Base-by-base conservation (phyloP, 768 basidiomycete genomes). In the Leccinellum luteum region DNA sequence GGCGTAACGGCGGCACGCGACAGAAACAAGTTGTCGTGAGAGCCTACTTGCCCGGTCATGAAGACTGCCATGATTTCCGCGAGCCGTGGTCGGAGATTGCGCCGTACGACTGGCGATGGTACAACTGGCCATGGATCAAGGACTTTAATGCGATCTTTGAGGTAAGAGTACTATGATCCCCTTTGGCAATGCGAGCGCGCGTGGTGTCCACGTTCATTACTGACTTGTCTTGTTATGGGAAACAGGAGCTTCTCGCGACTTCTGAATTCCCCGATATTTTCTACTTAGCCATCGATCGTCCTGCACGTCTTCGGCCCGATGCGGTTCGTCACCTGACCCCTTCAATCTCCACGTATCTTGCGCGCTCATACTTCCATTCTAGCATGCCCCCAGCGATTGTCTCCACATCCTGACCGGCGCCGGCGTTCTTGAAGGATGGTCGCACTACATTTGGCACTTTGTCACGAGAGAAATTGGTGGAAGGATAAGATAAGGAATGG, bases 11-110 rank as follows among this genome's bases (percentile, higher is more conserved):
- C 0, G 72, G 71, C 0, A 63, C n/a, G 2, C 59, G 62, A 27
- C 66, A 60, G 27, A 72, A 75, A 56, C 79, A 81, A 63, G 83
- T 83, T 8, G 68, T 89, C 8, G 79, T 85, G 9, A 69, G 87
- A 28, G 79, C 85, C 8, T 88, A 87, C 61, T 65, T 85, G 4
- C 82, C 84, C 2, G 87, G 87, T 4, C 85, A 88, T 61, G 85
- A 87, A 57, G 76, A 84, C 54, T 87, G 87, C 59, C 85, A 84
- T 60, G 60, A 76, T n/a, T 61, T 67, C 52, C 69, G 70, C 21
- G 56, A 74, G 58, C 83, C 84, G n/a, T 81, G 78, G 79, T 66
- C 55, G 34, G 73, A 75, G 58, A 75, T 83, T 19, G 61, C 73
- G 58, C 78, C 79, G 2, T 79, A 75, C 56, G 57, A 60, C 38